phyloP scores from a whole-genome alignment of 768 basidiomycete species.

The Boletus rubroflammeus region DNA sequence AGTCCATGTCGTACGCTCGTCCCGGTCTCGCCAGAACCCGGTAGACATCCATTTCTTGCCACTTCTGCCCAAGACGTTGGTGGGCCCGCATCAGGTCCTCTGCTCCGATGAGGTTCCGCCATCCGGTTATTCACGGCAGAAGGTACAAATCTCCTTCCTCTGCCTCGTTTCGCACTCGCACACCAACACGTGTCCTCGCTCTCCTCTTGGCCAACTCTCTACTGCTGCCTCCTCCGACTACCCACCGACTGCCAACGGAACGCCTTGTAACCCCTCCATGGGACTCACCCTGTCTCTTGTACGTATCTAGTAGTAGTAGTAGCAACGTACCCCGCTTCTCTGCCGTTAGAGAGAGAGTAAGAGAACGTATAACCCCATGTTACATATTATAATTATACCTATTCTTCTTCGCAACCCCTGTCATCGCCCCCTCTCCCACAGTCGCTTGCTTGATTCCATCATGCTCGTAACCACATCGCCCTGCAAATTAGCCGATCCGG shows the following conservation, averaged over 20 bases:
- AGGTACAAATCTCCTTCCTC: not conserved
- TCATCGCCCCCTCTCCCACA: conserved; percentile 2
- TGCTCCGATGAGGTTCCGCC: conserved; percentile 20
- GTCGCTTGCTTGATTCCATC: conserved; percentile 6
- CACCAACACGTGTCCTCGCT: not conserved
- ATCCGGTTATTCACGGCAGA: conserved; percentile 15
- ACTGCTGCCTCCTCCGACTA: not conserved
- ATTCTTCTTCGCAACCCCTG: not conserved
- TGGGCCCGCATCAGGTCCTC: not conserved
- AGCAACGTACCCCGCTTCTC: not conserved
- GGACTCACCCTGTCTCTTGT: not conserved
- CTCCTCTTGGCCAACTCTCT: not conserved
- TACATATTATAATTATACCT: not conserved
- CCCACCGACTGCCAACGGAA: not conserved
- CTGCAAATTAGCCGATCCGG: conserved; percentile 19
- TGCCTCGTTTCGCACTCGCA: conserved; percentile 2
- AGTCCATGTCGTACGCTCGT: conserved; percentile 16
- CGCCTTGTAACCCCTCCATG: not conserved
- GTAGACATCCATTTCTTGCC: conserved; percentile 12
- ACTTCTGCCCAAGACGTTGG: conserved; percentile 10
- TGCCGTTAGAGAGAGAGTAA: not conserved
- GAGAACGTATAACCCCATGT: not conserved
- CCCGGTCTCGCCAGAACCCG: conserved; percentile 16
- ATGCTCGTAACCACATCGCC: conserved; percentile 9
- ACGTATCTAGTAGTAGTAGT: not conserved